Evolutionary conservation across 1,284 basidiomycete genomes (phyloP).

Genomic region (Dichomitus squalens): DNA sequence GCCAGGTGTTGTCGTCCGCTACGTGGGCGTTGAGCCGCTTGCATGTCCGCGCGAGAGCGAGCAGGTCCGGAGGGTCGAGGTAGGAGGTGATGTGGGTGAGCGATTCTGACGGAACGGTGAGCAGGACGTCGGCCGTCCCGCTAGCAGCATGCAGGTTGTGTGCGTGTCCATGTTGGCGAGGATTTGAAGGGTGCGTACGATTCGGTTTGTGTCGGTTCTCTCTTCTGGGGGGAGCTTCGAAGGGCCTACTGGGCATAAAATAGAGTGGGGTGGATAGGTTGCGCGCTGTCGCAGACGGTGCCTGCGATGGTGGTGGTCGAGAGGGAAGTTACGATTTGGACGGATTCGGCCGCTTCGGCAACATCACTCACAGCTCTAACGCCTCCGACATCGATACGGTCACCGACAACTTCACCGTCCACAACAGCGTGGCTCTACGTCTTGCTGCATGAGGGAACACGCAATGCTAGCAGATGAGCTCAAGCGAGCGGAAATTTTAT

Average conservation of each 20-base stretch:
- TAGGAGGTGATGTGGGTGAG: conserved; percentile 81
- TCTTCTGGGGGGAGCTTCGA: conserved; percentile 38
- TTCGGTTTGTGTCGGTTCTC: conserved; percentile 30
- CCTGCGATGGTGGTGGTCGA: conserved; percentile 35
- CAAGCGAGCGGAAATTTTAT: too few species aligned
- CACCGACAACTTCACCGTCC: too few species aligned
- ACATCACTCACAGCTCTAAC: conserved; percentile 12
- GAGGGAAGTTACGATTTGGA: conserved; percentile 23
- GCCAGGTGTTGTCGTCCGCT: conserved; percentile 83
- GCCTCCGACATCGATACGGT: conserved; percentile 16
- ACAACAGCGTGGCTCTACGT: too few species aligned
- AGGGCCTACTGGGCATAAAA: conserved; percentile 61
- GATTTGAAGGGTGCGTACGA: conserved; percentile 23
- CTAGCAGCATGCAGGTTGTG: conserved; percentile 16
- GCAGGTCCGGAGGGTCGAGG: conserved; percentile 67
- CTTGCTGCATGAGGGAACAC: too few species aligned
- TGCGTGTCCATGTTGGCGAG: conserved; percentile 54
- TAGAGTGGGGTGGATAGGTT: conserved; percentile 18
- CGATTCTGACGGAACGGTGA: conserved; percentile 69
- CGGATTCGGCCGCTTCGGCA: conserved; percentile 17
- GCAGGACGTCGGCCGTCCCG: conserved; percentile 37
- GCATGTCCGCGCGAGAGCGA: conserved; percentile 60
- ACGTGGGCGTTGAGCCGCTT: conserved; percentile 63
- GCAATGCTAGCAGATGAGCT: too few species aligned
- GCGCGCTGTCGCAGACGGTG: conserved; percentile 31